Conservation (phyloP, 306 rosid genomes). For the Dryas alaskensis region DNA sequence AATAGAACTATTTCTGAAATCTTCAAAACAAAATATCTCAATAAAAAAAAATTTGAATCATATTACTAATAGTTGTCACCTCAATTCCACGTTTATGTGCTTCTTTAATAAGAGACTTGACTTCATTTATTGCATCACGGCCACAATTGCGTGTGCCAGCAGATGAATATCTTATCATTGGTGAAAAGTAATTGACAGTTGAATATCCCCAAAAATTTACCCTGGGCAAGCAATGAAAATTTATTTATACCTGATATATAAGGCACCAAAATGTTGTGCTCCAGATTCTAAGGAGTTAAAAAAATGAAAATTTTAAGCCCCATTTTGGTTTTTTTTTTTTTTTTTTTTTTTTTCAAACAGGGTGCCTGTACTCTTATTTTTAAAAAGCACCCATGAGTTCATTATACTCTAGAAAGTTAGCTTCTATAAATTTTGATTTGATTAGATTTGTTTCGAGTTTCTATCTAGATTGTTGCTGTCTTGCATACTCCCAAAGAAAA, state of each 20-base stretch:
- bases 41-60: conserved; percentile 12
- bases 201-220: conserved; percentile 98
- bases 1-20: conserved; percentile 27
- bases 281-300: not conserved
- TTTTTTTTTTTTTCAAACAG: not conserved
- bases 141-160: conserved; percentile 73
- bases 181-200: conserved; percentile 86
- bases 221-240: conserved; percentile 42
- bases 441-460: not conserved
- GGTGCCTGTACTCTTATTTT: not conserved
- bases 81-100: conserved; percentile 94
- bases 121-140: conserved; percentile 72
- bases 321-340: not conserved
- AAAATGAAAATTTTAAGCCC: not conserved
- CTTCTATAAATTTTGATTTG: not conserved
- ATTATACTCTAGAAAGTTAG: not conserved
- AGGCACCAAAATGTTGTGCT: not conserved
- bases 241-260: not conserved
- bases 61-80: conserved; percentile 43
- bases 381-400: not conserved
- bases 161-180: conserved; percentile 92
- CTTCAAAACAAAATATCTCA: not conserved
- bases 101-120: conserved; percentile 81
- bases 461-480: not conserved
- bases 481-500: not conserved